These are phyloP conservation scores for Populus hybrid DNA, from an alignment of 441 rosid genomes.

Conservation along the genomic window DNA sequence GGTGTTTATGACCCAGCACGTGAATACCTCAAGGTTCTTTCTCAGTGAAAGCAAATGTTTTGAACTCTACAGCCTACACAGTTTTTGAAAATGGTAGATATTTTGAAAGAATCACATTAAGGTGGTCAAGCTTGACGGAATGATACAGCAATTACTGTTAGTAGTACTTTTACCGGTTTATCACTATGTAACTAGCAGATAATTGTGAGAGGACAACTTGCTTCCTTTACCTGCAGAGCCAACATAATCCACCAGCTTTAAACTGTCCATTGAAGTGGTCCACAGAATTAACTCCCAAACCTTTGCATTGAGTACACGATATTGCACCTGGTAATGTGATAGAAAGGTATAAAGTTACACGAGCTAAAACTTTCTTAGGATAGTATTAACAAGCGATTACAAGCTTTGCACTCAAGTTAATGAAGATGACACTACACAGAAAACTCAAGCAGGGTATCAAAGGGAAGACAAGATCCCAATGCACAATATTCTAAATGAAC, in stretches of 20 bases:
- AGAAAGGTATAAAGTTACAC: neutral
- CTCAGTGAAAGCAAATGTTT: neutral
- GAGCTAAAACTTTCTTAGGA: neutral
- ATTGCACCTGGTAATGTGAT: constrained; percentile 41
- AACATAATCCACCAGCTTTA: constrained; percentile 84
- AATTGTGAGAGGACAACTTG: neutral
- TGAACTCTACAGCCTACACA: neutral
- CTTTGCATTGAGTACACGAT: constrained; percentile 72
- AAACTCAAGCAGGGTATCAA: neutral
- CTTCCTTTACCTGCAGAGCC: constrained; percentile 83
- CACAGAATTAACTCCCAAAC: constrained; percentile 72
- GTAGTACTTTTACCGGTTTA: neutral
- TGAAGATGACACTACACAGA: neutral
- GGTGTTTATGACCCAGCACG: neutral
- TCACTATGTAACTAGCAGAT: neutral
- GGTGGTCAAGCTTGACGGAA: neutral
- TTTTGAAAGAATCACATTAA: neutral
- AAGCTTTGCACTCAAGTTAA: neutral
- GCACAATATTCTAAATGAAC: neutral
- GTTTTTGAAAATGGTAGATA: neutral
- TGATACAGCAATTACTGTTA: neutral
- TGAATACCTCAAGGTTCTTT: neutral
- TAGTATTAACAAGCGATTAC: neutral
- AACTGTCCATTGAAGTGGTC: constrained; percentile 91
- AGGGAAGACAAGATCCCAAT: neutral